Percentiles rank a stretch among this genome's conserved stretches.
Conservation (phyloP, 2,329 filamentous ascomycete genomes). For the Phialophora chinensis region DNA sequence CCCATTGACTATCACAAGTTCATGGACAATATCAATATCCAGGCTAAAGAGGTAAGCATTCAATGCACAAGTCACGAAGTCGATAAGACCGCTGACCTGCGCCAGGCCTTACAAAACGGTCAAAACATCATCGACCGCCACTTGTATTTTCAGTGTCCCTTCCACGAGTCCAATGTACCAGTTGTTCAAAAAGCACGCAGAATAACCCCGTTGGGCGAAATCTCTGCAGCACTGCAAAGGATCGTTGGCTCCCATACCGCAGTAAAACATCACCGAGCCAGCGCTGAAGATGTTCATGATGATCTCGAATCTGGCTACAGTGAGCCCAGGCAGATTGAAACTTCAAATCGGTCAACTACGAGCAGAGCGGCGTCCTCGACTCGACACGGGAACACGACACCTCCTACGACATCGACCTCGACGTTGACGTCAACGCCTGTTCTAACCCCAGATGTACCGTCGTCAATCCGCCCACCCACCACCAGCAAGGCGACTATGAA, state of each 20-base stretch:
- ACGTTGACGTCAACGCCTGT: background rate
- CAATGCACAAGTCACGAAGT: background rate
- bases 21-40: background rate
- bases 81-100: background rate
- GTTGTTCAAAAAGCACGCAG: slow-evolving; percentile 5
- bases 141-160: slow-evolving; percentile 5
- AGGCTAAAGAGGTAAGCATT: slow-evolving; percentile 1
- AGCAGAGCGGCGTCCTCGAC: background rate
- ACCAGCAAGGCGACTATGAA: background rate
- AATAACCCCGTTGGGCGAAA: slow-evolving; percentile 6
- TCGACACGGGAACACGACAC: background rate
- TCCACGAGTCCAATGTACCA: background rate
- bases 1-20: slow-evolving; percentile 3
- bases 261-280: background rate
- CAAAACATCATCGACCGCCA: background rate
- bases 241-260: background rate
- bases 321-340: background rate
- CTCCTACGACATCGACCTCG: background rate
- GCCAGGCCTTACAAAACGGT: background rate
- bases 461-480: background rate
- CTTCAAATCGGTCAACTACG: background rate
- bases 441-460: background rate
- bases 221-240: background rate
- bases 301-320: background rate
- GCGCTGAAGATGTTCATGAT: background rate